Base-by-base conservation (phyloP, 2,329 filamentous ascomycete genomes). In the Pseudogymnoascus sp. region DNA sequence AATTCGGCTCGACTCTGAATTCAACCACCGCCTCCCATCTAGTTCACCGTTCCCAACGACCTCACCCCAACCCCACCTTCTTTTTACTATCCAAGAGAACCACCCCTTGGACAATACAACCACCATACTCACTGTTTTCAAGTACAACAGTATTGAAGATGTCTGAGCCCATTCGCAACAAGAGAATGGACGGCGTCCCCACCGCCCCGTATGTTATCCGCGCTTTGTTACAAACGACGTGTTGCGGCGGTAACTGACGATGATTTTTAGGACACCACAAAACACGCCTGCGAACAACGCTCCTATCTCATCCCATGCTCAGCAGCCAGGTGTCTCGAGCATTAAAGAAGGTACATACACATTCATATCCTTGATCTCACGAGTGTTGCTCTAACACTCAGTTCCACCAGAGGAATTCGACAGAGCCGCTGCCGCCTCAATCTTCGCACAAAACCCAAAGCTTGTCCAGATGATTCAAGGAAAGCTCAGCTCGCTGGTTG, bases 401-500 rank as follows among this genome's bases (percentile, higher is more conserved):
- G 49, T 23, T 59, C 14, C 19, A 55, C 37, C 76, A 97, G 94
- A 97, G 85, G 91, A 95, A 67, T 81, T 96, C 72, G 92, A 97
- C 74, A 90, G 90, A 76, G 88, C 84, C 61, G 83, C 91, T 63
- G 92, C 93, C 66, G 92, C 92, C 65, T 93, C 90, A 66, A 87
- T 99, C 74, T 96, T 99, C 74, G 93, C 94, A 69, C 88, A 94
- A 77, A 96, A 99, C 80, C 94, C 95, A 64, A 88, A 89, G 71
- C 86, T 99, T 68, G 90, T 97, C 66, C 90, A 91, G 69, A 94
- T 99, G 91, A 97, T 99, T 77, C 92, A 99, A 81, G 92, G 92
- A 72, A 94, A 94, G 77, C 89, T 99, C 70, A 91, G 92, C 68
- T 88, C 88, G 68, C 89, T 99, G 65, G 91, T 99, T 72, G 94